Percentiles rank a stretch among this genome's conserved stretches.
Evolutionary conservation across 441 rosid species (phyloP).

Genomic region (Euphorbia schlechtendalii): DNA sequence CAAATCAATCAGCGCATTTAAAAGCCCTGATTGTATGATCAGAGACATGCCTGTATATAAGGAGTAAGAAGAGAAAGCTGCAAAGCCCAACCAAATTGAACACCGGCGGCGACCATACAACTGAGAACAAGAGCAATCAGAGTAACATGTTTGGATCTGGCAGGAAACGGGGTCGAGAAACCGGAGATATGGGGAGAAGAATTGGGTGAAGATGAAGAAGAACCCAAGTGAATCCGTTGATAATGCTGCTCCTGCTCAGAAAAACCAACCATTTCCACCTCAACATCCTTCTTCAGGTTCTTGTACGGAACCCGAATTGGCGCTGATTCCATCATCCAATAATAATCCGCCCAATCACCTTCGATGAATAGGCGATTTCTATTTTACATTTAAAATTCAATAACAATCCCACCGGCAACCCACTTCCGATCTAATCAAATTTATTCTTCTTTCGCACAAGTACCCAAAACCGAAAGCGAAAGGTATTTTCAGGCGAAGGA

Average conservation of each 20-base stretch:
- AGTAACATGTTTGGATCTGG: constrained; percentile 22
- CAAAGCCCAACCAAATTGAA: constrained; percentile 94
- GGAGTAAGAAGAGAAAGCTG: constrained; percentile 91
- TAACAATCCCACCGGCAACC: no score
- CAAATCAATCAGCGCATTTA: no score
- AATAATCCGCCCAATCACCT: neutral
- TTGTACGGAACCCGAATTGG: constrained; percentile 64
- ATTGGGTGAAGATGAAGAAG: constrained; percentile 27
- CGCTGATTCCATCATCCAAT: constrained; percentile 40
- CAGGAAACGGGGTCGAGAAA: constrained; percentile 16
- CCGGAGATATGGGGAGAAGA: constrained; percentile 21
- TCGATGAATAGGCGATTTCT: neutral
- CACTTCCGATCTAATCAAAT: no score
- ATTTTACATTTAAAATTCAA: neutral
- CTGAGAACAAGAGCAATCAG: constrained; percentile 57
- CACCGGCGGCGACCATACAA: constrained; percentile 92
- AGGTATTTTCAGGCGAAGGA: neutral
- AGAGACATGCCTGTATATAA: constrained; percentile 57
- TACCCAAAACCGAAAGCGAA: no score
- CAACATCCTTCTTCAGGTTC: constrained; percentile 60
- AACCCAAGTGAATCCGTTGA: constrained; percentile 28
- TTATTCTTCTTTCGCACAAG: neutral
- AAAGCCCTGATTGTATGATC: neutral
- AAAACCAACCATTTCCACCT: constrained; percentile 53
- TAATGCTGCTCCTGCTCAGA: constrained; percentile 22